Base-by-base conservation (phyloP, 352 stramenopile genomes). In the Globisporangium camurandrum region DNA sequence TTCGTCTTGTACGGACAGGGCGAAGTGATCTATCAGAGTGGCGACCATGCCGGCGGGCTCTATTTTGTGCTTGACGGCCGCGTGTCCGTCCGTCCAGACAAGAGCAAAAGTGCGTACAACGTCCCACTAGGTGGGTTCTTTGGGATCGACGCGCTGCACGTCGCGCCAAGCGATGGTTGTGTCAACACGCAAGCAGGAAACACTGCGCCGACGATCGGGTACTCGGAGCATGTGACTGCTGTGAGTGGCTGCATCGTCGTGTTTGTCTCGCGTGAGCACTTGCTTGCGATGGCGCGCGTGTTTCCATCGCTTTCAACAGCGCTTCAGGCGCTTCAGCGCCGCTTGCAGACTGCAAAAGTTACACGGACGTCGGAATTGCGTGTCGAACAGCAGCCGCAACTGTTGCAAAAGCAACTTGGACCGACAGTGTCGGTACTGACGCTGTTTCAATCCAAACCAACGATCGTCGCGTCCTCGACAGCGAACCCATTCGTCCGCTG, bases 1-100 rank as follows among this genome's bases (percentile, higher is more conserved):
- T 84, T 85, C 46, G 47, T 78, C 22, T 58, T 85, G 2, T 85
- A 79, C 38, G 73, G 73, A 1, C 73, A 85, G 36, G 63, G 65
- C 1, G 73, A 85, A 46, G 69, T 83, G 19, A 79, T 85, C 46
- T 85, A 85, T 28, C 66, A 68, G 1, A 51, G 61, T 0, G 71
- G 71, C 1, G 71, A 82, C 43, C 77, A 83, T 43, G 66, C 69
- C 0, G 45, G 56, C 17, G 71, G 71, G 2, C 27, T 83, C 0
- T 83, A 76, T 33, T 83, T 83, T 45, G 50, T 83, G 14, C 48
- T 83, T 6, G 71, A 83, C 50, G 71, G 69, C 2, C 49, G 73
- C 10, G 66, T 83, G 2, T 65, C 55, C 0, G 47, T 64, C 19
- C 40, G 60, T 33, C 16, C 65, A 0, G 58, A 71, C n/a, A n/a